Conservation (phyloP, 352 stramenopile species). For the Globisporangium takayamanum region DNA sequence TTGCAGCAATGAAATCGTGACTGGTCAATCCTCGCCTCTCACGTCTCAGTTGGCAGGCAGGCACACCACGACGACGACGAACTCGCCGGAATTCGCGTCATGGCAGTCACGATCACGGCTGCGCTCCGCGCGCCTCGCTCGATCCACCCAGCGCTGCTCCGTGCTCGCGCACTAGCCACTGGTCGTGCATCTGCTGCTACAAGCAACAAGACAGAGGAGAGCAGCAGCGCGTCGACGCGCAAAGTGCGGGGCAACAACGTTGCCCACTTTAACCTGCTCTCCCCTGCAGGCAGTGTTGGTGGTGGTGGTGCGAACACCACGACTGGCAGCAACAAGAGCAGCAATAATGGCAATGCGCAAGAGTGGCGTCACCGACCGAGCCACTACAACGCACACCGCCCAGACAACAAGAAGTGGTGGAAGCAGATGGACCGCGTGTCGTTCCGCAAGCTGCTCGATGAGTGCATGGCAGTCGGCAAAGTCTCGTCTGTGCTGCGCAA, state of each 20-base stretch:
- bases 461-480: constrained; percentile 45
- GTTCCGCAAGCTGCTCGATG: constrained; percentile 50
- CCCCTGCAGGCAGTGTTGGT: not conserved
- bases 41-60: too few relatives aligned
- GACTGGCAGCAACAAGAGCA: constrained; percentile 15
- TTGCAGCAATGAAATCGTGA: too few relatives aligned
- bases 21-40: too few relatives aligned
- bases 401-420: constrained; percentile 34
- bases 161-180: not conserved
- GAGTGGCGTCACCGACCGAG: constrained; percentile 17
- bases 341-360: constrained; percentile 16
- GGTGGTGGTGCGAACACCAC: not conserved
- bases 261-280: constrained; percentile 19
- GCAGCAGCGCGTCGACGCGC: not conserved
- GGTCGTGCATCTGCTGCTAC: not conserved
- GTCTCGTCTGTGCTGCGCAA: constrained; percentile 53
- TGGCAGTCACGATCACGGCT: not conserved
- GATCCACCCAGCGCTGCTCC: not conserved
- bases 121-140: not conserved
- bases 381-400: constrained; percentile 16
- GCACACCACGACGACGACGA: too few relatives aligned
- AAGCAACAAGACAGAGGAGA: not conserved
- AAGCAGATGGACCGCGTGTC: constrained; percentile 52
- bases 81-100: not conserved
- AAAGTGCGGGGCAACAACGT: constrained; percentile 9